Evolutionary conservation across 1,139 yeast species (phyloP), one percentile per base, ranked within the genome.

Genomic region (Taphrina confusa): DNA sequence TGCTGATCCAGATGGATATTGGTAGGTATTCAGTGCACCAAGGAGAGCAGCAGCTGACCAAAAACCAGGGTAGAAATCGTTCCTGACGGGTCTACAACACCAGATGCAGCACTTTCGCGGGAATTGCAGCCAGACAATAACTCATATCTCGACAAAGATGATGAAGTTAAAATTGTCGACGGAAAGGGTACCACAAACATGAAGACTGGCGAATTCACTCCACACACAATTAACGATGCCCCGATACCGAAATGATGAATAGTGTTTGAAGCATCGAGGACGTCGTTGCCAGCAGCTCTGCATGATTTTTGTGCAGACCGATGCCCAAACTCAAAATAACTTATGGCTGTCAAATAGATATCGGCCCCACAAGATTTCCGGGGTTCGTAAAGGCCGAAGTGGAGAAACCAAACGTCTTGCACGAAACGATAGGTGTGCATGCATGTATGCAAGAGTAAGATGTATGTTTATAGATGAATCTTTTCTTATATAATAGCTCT

Each of bases 1-100:
- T 18, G 56, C 45, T 16, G 56, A 50, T 20, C 56, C 56, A 1
- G 56, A 50, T 37, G 56, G 56, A 9, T 50, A 50, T 27, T 50
- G 56, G 56, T 34, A 23, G 6, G 42, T 23, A 11, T 9, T 12
- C 9, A 9, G 23, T 18, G 12, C 18, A 12, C 14, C 40, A 36
- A 14, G 40, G 6, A 6, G 40, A 8, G 6, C n/a, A 8, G 8
- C 8, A 6, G 40, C 40, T 36, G 8, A 36, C n/a, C n/a, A 8
- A 12, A 37, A 42, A 9, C 6, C 22, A 45, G 50, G 50, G 52
- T 47, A n/a, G 52, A 47, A 42, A 47, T 47, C 23, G 52, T 47
- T 9, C 52, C 52, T 16, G 52, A 47, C n/a, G 52, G 52, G n/a
- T 47, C 52, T 8, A 47, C 52, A n/a, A 47, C 52, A 3, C 52